Conservation (phyloP, 352 stramenopile genomes). For the Phytopythium litorale region DNA sequence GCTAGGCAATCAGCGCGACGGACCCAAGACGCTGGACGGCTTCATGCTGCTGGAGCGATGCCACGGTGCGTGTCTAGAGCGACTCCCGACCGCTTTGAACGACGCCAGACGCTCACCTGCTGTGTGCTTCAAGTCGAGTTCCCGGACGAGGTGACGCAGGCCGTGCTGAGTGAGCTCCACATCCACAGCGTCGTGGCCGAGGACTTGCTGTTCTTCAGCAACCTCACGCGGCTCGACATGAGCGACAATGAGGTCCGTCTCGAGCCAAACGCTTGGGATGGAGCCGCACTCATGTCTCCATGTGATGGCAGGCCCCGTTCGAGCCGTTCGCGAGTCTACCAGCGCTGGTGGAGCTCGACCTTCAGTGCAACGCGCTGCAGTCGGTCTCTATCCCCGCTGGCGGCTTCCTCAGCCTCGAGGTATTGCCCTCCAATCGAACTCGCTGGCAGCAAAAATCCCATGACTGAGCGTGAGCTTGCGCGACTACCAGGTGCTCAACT, state of each 20-base stretch:
- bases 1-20: constrained; percentile 13
- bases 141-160: constrained; percentile 67
- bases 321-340: constrained; percentile 65
- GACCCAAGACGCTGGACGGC: constrained; percentile 55
- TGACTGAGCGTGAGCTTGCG: not conserved
- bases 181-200: constrained; percentile 65
- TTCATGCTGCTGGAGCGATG: constrained; percentile 80
- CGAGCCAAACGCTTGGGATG: not conserved
- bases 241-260: constrained; percentile 71
- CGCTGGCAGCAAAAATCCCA: not conserved
- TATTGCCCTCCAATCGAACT: constrained; percentile 7
- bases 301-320: constrained; percentile 31
- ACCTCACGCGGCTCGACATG: constrained; percentile 67
- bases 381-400: constrained; percentile 31
- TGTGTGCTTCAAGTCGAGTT: constrained; percentile 53
- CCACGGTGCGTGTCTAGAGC: constrained; percentile 26
- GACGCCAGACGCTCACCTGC: not conserved
- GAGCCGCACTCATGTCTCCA: not conserved
- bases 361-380: constrained; percentile 75
- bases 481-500: constrained; percentile 50
- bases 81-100: not conserved
- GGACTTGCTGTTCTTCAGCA: constrained; percentile 78
- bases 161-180: constrained; percentile 51
- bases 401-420: constrained; percentile 65
- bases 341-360: constrained; percentile 64